A percentile compares a stretch with the other conserved stretches of the same genome.
Evolutionary conservation across 441 rosid genomes (phyloP).

Genomic region (Pelargonium australe): DNA sequence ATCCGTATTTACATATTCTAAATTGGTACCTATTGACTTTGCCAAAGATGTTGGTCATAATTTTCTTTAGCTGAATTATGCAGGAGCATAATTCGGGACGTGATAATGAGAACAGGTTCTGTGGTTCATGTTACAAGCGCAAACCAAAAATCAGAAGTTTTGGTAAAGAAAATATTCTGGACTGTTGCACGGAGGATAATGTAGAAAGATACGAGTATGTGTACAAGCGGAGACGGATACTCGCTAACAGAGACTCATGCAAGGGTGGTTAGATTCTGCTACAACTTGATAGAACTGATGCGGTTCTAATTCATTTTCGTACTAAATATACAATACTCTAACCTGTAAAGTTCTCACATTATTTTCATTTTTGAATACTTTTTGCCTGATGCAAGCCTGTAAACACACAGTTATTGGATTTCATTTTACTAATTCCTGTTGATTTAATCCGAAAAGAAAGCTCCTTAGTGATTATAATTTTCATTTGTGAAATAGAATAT

Average conservation of each 20-base stretch:
- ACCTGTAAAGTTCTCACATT: too few species aligned
- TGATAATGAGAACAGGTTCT: slow-evolving; percentile 15
- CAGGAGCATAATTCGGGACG: slow-evolving; percentile 20
- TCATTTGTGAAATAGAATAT: too few species aligned
- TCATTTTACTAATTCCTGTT: too few species aligned
- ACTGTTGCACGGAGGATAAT: slow-evolving; percentile 10
- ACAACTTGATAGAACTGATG: too few species aligned
- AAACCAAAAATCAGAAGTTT: slow-evolving; percentile 13
- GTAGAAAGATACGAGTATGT: slow-evolving; percentile 2
- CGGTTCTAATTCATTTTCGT: too few species aligned
- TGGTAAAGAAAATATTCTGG: slow-evolving; percentile 22
- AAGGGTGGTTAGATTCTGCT: slow-evolving; percentile 7
- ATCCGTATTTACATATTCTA: not conserved
- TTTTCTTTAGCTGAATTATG: not conserved
- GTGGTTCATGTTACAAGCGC: slow-evolving; percentile 21
- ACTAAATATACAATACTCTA: too few species aligned
- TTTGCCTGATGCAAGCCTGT: too few species aligned
- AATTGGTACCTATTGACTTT: not conserved
- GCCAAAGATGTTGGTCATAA: not conserved
- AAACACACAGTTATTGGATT: too few species aligned
- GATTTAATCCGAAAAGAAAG: too few species aligned
- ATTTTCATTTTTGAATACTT: too few species aligned
- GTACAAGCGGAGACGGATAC: slow-evolving; percentile 25
- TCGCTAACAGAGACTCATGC: slow-evolving; percentile 19
- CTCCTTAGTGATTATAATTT: too few species aligned